Conservation (phyloP, 306 rosid species). For the Macrotyloma uniflorum region DNA sequence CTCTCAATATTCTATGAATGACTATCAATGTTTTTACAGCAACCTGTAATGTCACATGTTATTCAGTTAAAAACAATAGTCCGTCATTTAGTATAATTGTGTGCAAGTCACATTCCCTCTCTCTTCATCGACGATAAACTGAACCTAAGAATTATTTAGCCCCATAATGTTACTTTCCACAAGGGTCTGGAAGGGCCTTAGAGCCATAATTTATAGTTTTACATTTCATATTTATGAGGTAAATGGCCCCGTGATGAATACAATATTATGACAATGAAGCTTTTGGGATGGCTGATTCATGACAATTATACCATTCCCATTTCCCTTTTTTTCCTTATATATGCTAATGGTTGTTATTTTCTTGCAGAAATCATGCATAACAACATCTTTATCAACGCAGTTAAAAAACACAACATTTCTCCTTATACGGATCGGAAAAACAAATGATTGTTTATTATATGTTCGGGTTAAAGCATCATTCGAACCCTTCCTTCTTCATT, state of each 20-base stretch:
- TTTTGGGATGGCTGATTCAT: neutral
- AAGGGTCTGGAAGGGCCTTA: neutral
- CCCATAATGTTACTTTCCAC: neutral
- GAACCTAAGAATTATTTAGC: neutral
- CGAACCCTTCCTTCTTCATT: no score
- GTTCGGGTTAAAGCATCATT: no score
- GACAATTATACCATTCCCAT: neutral
- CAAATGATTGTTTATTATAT: neutral
- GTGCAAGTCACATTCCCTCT: neutral
- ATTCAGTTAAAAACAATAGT: neutral
- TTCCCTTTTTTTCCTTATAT: no score
- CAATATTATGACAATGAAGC: neutral
- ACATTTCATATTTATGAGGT: neutral
- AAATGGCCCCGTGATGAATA: no score
- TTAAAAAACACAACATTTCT: neutral
- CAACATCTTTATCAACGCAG: neutral
- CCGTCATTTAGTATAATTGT: neutral
- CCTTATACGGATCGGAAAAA: neutral
- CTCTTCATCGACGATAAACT: neutral
- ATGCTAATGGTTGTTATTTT: neutral
- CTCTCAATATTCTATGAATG: slow-evolving; percentile 90
- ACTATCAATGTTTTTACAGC: slow-evolving; percentile 94
- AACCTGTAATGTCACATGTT: slow-evolving; percentile 61
- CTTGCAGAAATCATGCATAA: neutral
- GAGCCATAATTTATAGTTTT: neutral